Evolutionary conservation across 2,329 filamentous ascomycete genomes (phyloP), one percentile per base, ranked within the genome.

Genomic region (Meredithiella fracta): DNA sequence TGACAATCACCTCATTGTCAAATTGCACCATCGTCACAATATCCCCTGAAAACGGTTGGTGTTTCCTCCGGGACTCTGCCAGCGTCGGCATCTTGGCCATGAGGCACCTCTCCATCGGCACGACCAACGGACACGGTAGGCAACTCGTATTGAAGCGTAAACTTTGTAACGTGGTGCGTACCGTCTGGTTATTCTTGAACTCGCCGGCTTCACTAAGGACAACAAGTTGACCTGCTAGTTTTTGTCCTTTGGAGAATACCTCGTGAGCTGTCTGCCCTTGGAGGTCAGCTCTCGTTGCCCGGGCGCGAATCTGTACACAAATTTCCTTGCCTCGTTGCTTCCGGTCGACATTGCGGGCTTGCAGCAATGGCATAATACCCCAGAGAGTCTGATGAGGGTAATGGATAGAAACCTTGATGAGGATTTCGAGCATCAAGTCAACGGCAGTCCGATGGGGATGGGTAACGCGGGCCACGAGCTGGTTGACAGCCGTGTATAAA

Each of bases 401-500:
- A n/a, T 80, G 75, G 44, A 81, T 76, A 7, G 94, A 83, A n/a
- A 96, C 87, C 65, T 86, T 91, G 59, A 84, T 72, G 56, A 98
- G 89, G 61, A 97, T 91, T 34, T 77, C 76, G 54, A 83, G 79
- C 5, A 99, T 71, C 8, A 86, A 73, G 58, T 83, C 79, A 68
- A 87, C 94, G 1, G 95, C 88, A 1, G 81, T 78, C 3, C 68
- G 68, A 65, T 95, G 86, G 1, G 84, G 81, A 69, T 98, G 92
- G 49, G 86, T 86, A 63, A 99, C 96, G 31, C 92, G 83, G n/a
- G 91, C 92, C 57, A 98, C 86, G 60, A 98, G 85, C 68, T 98
- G 92, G 3, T 92, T 86, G 44, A 99, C 73, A 4, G 91, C 75
- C 1, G 83, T 85, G 65, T 89, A 91, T 67, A 88, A 89, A 31